A percentile compares a stretch with the other conserved stretches of the same genome.
These are phyloP conservation scores for Serendipita vermifera DNA, from an alignment of 768 basidiomycete genomes.

Conservation along the genomic window DNA sequence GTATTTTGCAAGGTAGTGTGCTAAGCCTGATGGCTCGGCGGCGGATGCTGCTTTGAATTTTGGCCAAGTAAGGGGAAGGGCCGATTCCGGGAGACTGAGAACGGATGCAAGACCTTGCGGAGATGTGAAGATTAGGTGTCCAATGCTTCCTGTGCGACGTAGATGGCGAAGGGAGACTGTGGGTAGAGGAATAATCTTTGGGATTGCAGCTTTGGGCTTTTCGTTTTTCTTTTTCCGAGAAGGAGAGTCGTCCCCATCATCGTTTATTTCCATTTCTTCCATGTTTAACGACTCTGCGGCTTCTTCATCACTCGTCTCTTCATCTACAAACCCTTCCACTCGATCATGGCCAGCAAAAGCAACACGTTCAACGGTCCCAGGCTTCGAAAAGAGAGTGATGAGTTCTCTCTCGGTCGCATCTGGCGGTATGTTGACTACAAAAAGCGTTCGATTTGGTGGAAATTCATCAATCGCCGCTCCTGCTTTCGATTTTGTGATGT, in stretches of 20 bases:
- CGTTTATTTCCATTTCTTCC: conserved; percentile 33
- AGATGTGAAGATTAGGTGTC: conserved; percentile 45
- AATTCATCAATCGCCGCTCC: conserved; percentile 18
- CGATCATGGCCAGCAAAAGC: conserved; percentile 42
- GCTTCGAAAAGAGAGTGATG: conserved; percentile 57
- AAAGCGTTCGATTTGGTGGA: conserved; percentile 59
- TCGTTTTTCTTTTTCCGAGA: conserved; percentile 16
- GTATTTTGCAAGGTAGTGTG: conserved; percentile 57
- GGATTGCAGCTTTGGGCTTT: conserved; percentile 23
- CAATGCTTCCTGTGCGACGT: conserved; percentile 49
- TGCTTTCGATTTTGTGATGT: conserved; percentile 25
- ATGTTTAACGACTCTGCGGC: conserved; percentile 26
- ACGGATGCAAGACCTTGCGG: conserved; percentile 5
- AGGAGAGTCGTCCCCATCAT: conserved; percentile 22
- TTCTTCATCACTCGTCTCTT: conserved; percentile 17
- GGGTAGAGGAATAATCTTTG: conserved; percentile 51
- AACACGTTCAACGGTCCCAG: conserved; percentile 66
- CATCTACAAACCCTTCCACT: conserved; percentile 19
- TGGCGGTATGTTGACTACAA: conserved; percentile 79
- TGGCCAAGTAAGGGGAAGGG: conserved; percentile 23
- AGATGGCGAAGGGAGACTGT: conserved; percentile 38
- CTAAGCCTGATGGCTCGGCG: conserved; percentile 52
- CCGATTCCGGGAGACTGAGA: neutral
- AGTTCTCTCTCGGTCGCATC: conserved; percentile 78
- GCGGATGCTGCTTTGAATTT: conserved; percentile 46